Conservation (phyloP, 176 grass and related monocot genomes). For the Phoenix roebelenii region DNA sequence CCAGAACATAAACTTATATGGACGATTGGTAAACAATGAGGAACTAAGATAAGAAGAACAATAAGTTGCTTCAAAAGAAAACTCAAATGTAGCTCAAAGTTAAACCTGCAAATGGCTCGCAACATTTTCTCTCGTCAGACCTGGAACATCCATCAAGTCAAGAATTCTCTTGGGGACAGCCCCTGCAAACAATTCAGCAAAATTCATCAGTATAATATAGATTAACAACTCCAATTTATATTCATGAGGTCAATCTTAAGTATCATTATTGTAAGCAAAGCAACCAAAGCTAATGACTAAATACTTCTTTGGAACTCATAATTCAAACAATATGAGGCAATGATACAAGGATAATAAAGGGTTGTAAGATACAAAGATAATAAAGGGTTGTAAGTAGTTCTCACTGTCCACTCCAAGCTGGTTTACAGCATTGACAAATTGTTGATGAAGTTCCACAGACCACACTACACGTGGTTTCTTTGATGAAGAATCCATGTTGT, state of each 20-base stretch:
- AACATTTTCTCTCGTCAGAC: slow-evolving; percentile 97
- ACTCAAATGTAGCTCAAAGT: slow-evolving; percentile 13
- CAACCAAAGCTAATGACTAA: slow-evolving; percentile 9
- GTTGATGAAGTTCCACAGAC: slow-evolving; percentile 97
- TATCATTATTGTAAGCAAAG: background rate
- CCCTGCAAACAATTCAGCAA: slow-evolving; percentile 42
- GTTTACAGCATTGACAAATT: slow-evolving; percentile 96
- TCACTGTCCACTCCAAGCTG: slow-evolving; percentile 97
- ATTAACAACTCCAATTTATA: too few relatives aligned
- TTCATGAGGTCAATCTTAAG: too few relatives aligned
- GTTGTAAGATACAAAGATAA: background rate
- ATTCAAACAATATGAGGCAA: background rate
- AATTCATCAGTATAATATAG: slow-evolving; percentile 18
- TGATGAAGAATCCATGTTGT: slow-evolving; percentile 66
- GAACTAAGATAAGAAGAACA: too few relatives aligned
- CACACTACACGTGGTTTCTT: slow-evolving; percentile 98
- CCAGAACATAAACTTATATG: too few relatives aligned
- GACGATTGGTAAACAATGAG: too few relatives aligned
- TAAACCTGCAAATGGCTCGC: slow-evolving; percentile 98
- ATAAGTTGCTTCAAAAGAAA: too few relatives aligned
- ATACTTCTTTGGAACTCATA: slow-evolving; percentile 5
- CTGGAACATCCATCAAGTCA: slow-evolving; percentile 98
- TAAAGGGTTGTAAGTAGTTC: slow-evolving; percentile 3
- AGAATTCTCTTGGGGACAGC: slow-evolving; percentile 99
- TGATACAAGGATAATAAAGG: background rate